phyloP scores from a whole-genome alignment of 108 stramenopile species.

The Stephanodiscus minutulus region DNA sequence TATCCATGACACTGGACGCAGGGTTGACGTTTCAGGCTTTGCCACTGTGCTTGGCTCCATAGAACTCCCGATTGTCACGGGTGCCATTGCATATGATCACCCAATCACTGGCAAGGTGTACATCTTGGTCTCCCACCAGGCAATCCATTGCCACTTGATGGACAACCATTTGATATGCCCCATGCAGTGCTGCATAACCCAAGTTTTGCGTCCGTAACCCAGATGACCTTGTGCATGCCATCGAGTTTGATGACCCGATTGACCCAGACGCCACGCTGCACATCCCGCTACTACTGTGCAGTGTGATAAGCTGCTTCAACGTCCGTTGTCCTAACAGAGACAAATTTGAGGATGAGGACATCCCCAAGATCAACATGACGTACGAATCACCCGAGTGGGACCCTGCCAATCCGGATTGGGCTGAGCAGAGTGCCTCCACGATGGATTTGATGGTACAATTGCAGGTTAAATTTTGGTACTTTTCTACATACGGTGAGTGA shows the following conservation, averaged over 20 bases:
- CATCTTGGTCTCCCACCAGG: conserved; percentile 29
- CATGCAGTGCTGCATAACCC: conserved; percentile 30
- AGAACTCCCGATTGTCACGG: not conserved
- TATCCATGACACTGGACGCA: not conserved
- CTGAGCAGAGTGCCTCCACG: no score
- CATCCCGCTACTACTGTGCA: conserved; percentile 14
- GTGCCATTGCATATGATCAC: conserved; percentile 24
- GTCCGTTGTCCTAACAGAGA: no score
- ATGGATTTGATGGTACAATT: no score
- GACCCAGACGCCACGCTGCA: not conserved
- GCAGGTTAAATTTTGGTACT: no score
- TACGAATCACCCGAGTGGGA: no score
- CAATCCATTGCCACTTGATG: conserved; percentile 7
- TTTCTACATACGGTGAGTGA: no score
- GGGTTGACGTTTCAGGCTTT: not conserved
- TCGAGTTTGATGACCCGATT: not conserved
- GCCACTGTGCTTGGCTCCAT: not conserved
- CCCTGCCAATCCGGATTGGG: no score
- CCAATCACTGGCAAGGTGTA: conserved; percentile 17
- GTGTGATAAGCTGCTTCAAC: no score
- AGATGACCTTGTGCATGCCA: not conserved
- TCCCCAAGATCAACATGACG: no score
- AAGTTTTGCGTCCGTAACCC: conserved; percentile 6
- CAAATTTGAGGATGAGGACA: no score
- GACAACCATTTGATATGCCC: conserved; percentile 24